phyloP scores from a whole-genome alignment of 2,329 filamentous ascomycete genomes.

The Talaromyces sp. region DNA sequence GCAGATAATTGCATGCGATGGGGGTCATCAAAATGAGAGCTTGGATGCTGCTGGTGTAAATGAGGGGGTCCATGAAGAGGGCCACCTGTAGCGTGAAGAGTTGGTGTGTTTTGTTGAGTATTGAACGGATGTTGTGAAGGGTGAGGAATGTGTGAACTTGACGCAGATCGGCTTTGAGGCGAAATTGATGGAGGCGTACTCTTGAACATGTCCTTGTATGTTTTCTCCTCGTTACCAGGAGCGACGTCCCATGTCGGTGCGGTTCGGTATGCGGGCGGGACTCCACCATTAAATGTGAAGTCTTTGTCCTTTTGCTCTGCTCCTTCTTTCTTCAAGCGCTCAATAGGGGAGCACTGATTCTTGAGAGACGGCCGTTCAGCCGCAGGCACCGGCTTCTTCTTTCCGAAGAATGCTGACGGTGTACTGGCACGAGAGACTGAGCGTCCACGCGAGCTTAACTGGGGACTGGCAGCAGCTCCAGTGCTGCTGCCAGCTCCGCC shows the following conservation, averaged over 20 bases:
- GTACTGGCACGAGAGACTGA: constrained; percentile 49
- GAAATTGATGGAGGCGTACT: constrained; percentile 64
- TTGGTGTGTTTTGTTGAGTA: constrained; percentile 71
- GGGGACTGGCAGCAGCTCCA: constrained; percentile 71
- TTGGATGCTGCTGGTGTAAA: constrained; percentile 74
- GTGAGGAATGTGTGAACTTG: constrained; percentile 67
- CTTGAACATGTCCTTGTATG: constrained; percentile 79
- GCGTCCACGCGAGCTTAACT: constrained; percentile 56
- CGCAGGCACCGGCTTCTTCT: constrained; percentile 67
- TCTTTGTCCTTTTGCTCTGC: constrained; percentile 56
- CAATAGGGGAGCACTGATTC: constrained; percentile 61
- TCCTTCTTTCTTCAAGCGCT: constrained; percentile 68
- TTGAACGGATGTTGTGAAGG: constrained; percentile 84
- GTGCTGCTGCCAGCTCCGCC: constrained; percentile 42
- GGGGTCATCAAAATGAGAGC: constrained; percentile 72
- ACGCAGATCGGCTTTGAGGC: constrained; percentile 63
- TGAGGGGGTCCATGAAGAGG: constrained; percentile 76
- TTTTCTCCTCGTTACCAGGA: constrained; percentile 70
- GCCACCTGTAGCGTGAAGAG: constrained; percentile 66
- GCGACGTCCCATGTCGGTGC: constrained; percentile 77
- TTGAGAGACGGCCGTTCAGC: constrained; percentile 55
- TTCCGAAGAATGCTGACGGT: constrained; percentile 60
- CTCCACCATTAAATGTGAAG: constrained; percentile 75
- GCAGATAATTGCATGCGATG: constrained; percentile 84
- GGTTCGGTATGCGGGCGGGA: constrained; percentile 81